Conservation (phyloP, 2,329 filamentous ascomycete genomes). For the Aspergillus pseudotamarii region DNA sequence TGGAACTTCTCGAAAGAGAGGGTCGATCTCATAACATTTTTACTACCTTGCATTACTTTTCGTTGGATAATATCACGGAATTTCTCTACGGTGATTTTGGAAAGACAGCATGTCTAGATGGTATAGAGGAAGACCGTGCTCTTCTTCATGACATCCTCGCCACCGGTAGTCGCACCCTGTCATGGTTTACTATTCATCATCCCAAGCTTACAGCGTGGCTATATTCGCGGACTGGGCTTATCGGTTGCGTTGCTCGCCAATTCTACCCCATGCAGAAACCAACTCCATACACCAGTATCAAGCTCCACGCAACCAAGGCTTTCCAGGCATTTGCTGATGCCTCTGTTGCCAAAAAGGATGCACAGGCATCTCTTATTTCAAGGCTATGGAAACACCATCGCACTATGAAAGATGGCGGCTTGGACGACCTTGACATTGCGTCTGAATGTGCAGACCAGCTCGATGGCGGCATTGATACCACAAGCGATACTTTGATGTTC, state of each 20-base stretch:
- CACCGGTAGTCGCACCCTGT: constrained; percentile 47
- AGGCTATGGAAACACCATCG: constrained; percentile 19
- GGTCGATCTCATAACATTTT: constrained; percentile 48
- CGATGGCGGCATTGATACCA: constrained; percentile 57
- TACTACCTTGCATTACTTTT: constrained; percentile 55
- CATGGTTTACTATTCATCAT: constrained; percentile 55
- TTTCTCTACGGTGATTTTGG: constrained; percentile 55
- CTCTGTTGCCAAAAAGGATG: background rate
- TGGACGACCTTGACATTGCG: constrained; percentile 53
- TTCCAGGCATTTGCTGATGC: background rate
- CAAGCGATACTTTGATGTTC: constrained; percentile 56
- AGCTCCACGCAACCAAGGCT: constrained; percentile 36
- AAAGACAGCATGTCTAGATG: constrained; percentile 48
- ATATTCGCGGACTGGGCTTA: constrained; percentile 45
- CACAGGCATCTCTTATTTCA: constrained; percentile 8
- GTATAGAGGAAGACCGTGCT: constrained; percentile 39
- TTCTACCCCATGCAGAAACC: constrained; percentile 56
- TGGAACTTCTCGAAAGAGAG: constrained; percentile 45
- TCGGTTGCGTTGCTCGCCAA: constrained; percentile 34
- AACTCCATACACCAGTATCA: constrained; percentile 55
- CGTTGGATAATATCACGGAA: constrained; percentile 56
- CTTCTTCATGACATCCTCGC: constrained; percentile 55
- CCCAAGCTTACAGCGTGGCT: constrained; percentile 52
- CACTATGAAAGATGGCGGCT: constrained; percentile 25
- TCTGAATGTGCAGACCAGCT: constrained; percentile 59